These are phyloP conservation scores for Clohesyomyces aquaticus DNA, from an alignment of 495 filamentous ascomycete species.

Conservation along the genomic window DNA sequence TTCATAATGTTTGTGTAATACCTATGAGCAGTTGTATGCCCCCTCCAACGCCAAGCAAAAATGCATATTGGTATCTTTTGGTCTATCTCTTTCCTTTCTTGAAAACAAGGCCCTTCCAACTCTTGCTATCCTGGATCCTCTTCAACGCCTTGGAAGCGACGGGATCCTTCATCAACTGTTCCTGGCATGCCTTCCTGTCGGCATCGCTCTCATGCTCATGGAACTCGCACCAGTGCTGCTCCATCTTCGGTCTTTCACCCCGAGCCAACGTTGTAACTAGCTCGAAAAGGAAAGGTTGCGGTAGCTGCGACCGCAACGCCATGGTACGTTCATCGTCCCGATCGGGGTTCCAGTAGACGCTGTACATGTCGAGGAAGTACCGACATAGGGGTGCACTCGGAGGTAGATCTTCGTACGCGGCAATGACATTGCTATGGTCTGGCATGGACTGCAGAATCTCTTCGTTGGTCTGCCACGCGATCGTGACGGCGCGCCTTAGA, in stretches of 20 bases:
- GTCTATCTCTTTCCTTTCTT: slow-evolving; percentile 30
- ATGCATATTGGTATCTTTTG: background rate
- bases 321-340: slow-evolving; percentile 15
- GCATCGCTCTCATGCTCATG: slow-evolving; percentile 31
- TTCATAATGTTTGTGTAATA: no score
- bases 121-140: slow-evolving; percentile 27
- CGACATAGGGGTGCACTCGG: slow-evolving; percentile 23
- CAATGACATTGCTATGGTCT: slow-evolving; percentile 35
- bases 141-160: slow-evolving; percentile 19
- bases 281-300: slow-evolving; percentile 29
- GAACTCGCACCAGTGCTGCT: slow-evolving; percentile 33
- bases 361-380: slow-evolving; percentile 36
- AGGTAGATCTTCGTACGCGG: slow-evolving; percentile 27
- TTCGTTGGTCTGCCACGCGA: slow-evolving; percentile 25
- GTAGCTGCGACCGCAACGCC: slow-evolving; percentile 25
- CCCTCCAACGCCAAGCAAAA: background rate
- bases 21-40: no score
- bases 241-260: slow-evolving; percentile 27
- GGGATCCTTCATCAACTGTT: slow-evolving; percentile 28
- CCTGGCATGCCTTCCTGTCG: slow-evolving; percentile 23
- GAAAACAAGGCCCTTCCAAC: slow-evolving; percentile 30
- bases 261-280: slow-evolving; percentile 16
- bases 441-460: slow-evolving; percentile 33
- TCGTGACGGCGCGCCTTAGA: slow-evolving; percentile 23
- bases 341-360: slow-evolving; percentile 34